These are phyloP conservation scores for Hypsizygus marmoreus DNA, from an alignment of 768 basidiomycete genomes.

Conservation along the genomic window DNA sequence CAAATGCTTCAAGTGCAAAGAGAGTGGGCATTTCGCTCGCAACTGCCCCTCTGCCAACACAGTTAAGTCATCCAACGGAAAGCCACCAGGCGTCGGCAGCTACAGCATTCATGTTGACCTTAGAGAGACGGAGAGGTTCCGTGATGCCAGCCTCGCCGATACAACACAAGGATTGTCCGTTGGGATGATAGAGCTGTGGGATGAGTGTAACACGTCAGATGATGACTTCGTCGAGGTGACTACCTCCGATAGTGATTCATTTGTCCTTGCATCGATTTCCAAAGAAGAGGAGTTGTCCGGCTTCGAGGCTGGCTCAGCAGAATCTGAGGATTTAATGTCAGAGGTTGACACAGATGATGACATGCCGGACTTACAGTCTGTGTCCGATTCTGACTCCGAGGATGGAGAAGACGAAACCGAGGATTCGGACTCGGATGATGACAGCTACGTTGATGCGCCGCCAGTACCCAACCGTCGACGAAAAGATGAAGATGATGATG, in stretches of 20 bases:
- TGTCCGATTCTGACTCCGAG: not conserved
- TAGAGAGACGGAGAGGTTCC: not conserved
- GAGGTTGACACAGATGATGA: not conserved
- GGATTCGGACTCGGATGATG: not conserved
- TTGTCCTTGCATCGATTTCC: too few relatives aligned
- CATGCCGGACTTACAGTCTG: not conserved
- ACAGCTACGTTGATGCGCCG: not conserved
- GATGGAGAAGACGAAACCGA: not conserved
- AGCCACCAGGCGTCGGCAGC: slow-evolving; percentile 24
- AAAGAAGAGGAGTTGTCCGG: too few relatives aligned
- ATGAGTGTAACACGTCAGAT: too few relatives aligned
- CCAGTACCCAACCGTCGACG: not conserved
- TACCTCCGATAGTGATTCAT: too few relatives aligned
- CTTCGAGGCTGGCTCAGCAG: not conserved
- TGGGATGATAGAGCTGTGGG: not conserved
- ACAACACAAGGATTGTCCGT: slow-evolving; percentile 2
- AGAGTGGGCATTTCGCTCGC: slow-evolving; percentile 20
- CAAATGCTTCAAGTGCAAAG: slow-evolving; percentile 24
- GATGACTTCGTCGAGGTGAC: too few relatives aligned
- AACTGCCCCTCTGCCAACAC: slow-evolving; percentile 22
- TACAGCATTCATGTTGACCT: slow-evolving; percentile 17
- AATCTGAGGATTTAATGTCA: not conserved
- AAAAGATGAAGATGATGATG: not conserved
- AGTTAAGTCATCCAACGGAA: slow-evolving; percentile 8
- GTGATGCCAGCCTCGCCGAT: not conserved